Conservation (phyloP, 768 basidiomycete genomes). For the Leccinum subgranulosum region DNA sequence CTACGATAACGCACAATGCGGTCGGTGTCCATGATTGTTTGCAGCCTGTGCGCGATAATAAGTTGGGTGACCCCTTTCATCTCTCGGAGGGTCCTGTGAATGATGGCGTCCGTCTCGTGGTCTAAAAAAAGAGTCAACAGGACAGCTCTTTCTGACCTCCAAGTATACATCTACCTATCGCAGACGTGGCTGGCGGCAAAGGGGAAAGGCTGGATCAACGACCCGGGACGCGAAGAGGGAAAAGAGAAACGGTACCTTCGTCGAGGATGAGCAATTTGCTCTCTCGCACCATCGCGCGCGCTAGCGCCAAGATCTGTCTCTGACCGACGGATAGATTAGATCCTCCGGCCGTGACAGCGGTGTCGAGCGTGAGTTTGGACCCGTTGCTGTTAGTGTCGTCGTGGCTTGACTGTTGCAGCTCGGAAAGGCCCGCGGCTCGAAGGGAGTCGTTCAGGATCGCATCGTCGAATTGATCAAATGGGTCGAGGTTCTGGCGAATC, state of each 20-base stretch:
- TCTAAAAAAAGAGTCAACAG: not conserved
- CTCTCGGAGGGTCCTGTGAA: constrained; percentile 6
- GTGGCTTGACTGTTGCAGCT: constrained; percentile 19
- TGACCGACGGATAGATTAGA: constrained; percentile 42
- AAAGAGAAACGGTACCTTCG: constrained; percentile 26
- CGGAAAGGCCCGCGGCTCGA: constrained; percentile 37
- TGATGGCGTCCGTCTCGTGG: constrained; percentile 6
- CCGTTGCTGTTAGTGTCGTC: not conserved
- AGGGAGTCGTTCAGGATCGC: constrained; percentile 39
- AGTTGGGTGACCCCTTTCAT: constrained; percentile 7
- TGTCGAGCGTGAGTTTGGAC: constrained; percentile 40
- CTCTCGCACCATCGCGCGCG: constrained; percentile 37
- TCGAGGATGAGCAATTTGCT: constrained; percentile 47
- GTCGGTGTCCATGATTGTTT: constrained; percentile 10
- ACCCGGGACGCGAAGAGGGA: not conserved
- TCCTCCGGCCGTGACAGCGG: constrained; percentile 36
- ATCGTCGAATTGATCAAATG: constrained; percentile 48
- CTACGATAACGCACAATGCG: constrained; percentile 1
- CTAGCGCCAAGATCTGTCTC: constrained; percentile 46
- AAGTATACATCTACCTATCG: constrained; percentile 1
- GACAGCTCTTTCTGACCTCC: too few species aligned
- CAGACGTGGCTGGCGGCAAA: constrained; percentile 3
- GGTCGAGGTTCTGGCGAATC: constrained; percentile 48
- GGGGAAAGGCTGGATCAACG: not conserved
- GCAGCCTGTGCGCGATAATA: constrained; percentile 8